Evolutionary conservation across 73 alveolate genomes (phyloP), one percentile per base, ranked within the genome.

Genomic region (Tetrahymena malaccensis): DNA sequence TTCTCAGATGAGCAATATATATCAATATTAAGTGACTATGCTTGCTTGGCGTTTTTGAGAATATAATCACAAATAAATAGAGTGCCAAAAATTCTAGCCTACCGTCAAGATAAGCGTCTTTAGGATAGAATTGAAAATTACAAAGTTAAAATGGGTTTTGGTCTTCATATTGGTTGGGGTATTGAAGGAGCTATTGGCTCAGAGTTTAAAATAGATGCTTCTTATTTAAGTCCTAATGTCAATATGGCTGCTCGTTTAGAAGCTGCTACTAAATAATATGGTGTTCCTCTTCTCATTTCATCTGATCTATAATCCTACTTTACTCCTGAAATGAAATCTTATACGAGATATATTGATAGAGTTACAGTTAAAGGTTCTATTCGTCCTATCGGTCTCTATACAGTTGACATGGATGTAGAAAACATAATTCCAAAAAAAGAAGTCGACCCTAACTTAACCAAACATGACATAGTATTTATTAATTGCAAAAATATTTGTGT

Each of bases 121-220:
- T 95, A 96, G 38, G 96, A 96, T 34, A 97, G 98, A 94, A 85
- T 99, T 85, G 99, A 99, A 16, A 96, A 97, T 85, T 97, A 98
- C 94, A 85, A 97, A n/a, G 99, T 99, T 4, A 98, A 98, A 96
- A 98, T 99, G 98, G 99, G 99, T 13, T 99, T 99, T 93, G 99
- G 99, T 34, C 97, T 99, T 50, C 99, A 98, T 96, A 97, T 97
- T 19, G 99, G 99, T 10, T 99, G 99, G 99, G 98, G 99, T 35
- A 99, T 99, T 85, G 99, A 99, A 96, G 99, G 99, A 4, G 99
- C 99, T 4, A 97, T 98, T 25, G 99, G 99, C n/a, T 96, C 99
- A 25, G 99, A 97, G 40, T 98, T 98, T 94, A 98, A 98, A 96
- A 98, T 98, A 84, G 99, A 98, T 96, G 99, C 99, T 9, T 93